Evolutionary conservation across 2,329 filamentous ascomycete species (phyloP), one percentile per base, ranked within the genome.

Genomic region (Mariannaea elegans): DNA sequence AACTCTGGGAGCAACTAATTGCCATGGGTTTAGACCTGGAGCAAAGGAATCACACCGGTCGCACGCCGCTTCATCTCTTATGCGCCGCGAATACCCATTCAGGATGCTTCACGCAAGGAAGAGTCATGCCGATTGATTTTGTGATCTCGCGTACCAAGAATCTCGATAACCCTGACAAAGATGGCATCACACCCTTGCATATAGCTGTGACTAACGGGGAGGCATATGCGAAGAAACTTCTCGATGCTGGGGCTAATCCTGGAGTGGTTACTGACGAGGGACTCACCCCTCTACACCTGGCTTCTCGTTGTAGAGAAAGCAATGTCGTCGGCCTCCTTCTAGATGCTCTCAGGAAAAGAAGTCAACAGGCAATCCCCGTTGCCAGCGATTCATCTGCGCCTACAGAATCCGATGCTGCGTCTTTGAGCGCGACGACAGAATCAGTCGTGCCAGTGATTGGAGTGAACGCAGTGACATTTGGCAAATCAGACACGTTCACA

Each of bases 271-370:
- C 77, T 0, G 12, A 70, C 4, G 71, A 78, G 7, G 75, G 75
- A 0, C 64, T 76, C 41, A 80, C 73, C 4, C 66, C 75, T 6
- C 68, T 83, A 3, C 80, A 82, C 45, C 51, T 82, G n/a, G 77
- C 78, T 2, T 70, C 76, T 4, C 70, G 72, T 13, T 59, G 65
- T 4, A 63, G 75, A 23, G 62, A 76, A 34, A 65, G 62, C 39
- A 79, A 80, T 19, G 67, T 72, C 2, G 62, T 80, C 1, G 76
- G 74, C 0, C 13, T 76, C 3, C 31, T 77, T 1, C 23, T 76
- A 1, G 60, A 57, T 3, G 61, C 41, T 21, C 23, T 69, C n/a
- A n/a, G n/a, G 3, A 36, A 7, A 7, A 38, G 1, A 10, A 59
- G 19, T 2, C 24, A 58, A n/a, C 7, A 42, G 16, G 13, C 3